These are phyloP conservation scores for Selenicereus undatus DNA, from an alignment of 148 eudicot species.

Conservation along the genomic window DNA sequence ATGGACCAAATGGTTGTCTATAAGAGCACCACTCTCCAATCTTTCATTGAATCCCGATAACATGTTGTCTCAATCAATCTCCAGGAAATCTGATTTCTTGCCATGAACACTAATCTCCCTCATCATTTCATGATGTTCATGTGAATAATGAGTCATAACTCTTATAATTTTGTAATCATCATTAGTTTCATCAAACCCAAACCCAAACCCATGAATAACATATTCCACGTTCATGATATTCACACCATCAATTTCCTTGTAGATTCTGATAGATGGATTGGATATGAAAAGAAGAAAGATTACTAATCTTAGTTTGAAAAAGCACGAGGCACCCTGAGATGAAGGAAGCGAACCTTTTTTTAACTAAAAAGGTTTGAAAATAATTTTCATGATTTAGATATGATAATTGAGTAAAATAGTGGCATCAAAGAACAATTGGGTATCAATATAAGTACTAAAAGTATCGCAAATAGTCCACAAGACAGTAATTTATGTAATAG, in stretches of 20 bases:
- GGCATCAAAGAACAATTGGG: too few relatives aligned
- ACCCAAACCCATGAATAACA: not conserved
- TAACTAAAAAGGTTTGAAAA: too few relatives aligned
- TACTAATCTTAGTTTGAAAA: too few relatives aligned
- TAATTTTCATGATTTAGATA: too few relatives aligned
- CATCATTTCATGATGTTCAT: not conserved
- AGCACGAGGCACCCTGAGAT: too few relatives aligned
- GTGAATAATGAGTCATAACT: not conserved
- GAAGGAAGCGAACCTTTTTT: too few relatives aligned
- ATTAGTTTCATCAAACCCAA: constrained; percentile 14
- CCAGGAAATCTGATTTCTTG: not conserved
- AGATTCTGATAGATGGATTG: constrained; percentile 17
- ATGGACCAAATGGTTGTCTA: constrained; percentile 17
- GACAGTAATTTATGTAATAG: too few relatives aligned
- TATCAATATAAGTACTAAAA: too few relatives aligned
- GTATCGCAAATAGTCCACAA: too few relatives aligned
- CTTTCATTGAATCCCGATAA: not conserved
- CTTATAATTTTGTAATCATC: constrained; percentile 20
- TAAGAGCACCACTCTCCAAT: not conserved
- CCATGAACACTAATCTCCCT: not conserved
- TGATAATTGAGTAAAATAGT: too few relatives aligned
- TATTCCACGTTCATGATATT: not conserved
- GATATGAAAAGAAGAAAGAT: not conserved
- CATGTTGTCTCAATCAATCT: not conserved
- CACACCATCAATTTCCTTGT: not conserved